Evolutionary conservation across 306 rosid genomes (phyloP).

Genomic region (Cucurbita pepo): DNA sequence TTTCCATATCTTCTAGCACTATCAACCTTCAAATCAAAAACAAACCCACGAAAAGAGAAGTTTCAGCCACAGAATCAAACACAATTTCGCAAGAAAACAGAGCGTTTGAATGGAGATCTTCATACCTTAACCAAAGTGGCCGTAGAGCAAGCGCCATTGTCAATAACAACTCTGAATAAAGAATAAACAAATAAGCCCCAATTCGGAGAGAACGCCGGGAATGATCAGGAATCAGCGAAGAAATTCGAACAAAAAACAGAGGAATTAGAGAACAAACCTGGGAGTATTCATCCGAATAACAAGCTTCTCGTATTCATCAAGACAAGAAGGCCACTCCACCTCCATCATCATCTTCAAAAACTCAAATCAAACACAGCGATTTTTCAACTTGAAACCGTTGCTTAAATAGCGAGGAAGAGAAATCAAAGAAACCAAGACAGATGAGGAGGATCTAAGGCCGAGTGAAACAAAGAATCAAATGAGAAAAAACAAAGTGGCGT

Average conservation of each 20-base stretch:
- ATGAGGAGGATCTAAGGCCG: background rate
- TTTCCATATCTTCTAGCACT: constrained; percentile 86
- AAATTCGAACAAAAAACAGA: background rate
- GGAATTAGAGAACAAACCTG: constrained; percentile 24
- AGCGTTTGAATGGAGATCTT: too few species aligned
- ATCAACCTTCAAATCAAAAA: constrained; percentile 42
- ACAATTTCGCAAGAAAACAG: background rate
- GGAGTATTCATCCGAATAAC: constrained; percentile 76
- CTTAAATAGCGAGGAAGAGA: background rate
- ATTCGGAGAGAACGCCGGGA: constrained; percentile 15
- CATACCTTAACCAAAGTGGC: constrained; percentile 76
- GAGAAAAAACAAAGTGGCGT: background rate
- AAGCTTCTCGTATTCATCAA: constrained; percentile 79
- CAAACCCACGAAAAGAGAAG: background rate
- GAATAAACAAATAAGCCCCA: constrained; percentile 8
- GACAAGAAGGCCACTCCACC: constrained; percentile 68
- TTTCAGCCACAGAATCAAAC: background rate
- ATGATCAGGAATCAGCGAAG: background rate
- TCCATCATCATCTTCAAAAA: background rate
- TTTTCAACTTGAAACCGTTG: background rate
- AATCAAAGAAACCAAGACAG: background rate
- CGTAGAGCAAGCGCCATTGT: constrained; percentile 61
- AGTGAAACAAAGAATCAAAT: background rate
- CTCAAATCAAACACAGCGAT: background rate
- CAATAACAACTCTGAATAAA: constrained; percentile 69